Evolutionary conservation across 2,329 filamentous ascomycete species (phyloP).

Genomic region (Gremmenia infestans): DNA sequence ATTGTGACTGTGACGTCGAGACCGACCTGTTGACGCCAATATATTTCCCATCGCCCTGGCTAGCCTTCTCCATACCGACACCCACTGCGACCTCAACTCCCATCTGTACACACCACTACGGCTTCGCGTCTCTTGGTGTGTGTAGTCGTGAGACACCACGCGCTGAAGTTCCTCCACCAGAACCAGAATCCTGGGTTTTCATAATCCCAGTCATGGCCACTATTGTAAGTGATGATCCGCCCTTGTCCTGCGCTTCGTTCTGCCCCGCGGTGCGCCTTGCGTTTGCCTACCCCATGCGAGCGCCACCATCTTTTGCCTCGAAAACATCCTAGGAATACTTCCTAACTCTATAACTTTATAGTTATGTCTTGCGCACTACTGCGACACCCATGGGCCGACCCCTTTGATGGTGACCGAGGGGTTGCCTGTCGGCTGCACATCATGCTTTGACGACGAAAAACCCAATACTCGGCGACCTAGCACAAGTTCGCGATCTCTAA

Average conservation of each 20-base stretch:
- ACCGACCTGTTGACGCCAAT: neutral
- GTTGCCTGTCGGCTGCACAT: constrained; percentile 53
- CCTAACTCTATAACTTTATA: constrained; percentile 33
- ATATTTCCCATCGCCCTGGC: neutral
- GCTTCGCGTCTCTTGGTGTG: neutral
- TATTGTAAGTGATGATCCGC: constrained; percentile 26
- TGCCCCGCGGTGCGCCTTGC: constrained; percentile 11
- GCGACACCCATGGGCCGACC: constrained; percentile 65
- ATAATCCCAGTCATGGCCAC: constrained; percentile 26
- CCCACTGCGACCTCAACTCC: neutral
- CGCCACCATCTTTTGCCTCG: neutral
- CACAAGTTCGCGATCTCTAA: constrained; percentile 23
- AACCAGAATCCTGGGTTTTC: constrained; percentile 10
- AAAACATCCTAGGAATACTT: constrained; percentile 2
- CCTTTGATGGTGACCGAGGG: constrained; percentile 67
- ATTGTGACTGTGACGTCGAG: neutral
- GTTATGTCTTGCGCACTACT: constrained; percentile 67
- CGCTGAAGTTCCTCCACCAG: neutral
- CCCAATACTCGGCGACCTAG: constrained; percentile 22
- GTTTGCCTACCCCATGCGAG: constrained; percentile 11
- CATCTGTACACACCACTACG: neutral
- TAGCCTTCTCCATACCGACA: neutral
- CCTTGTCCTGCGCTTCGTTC: constrained; percentile 4
- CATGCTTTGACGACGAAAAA: constrained; percentile 49
- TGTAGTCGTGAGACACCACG: constrained; percentile 5